Evolutionary conservation across 1,284 basidiomycete genomes (phyloP), one percentile per base, ranked within the genome.

Genomic region (Trichosporon sp.): DNA sequence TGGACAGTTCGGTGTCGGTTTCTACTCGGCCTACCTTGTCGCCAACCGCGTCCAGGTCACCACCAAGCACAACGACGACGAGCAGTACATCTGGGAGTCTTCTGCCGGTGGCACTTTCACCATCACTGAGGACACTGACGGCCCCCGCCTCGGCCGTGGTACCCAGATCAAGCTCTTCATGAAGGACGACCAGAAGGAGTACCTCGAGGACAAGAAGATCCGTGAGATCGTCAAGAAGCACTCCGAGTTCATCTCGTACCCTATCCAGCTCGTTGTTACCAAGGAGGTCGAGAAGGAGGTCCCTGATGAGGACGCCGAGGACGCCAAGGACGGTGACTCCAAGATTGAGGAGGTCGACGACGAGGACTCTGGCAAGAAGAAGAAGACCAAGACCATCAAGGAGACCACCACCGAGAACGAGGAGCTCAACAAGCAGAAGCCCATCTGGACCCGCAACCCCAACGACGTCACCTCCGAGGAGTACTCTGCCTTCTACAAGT

Each of bases 171-270:
- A 93, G 79, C 91, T 99, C 76, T 94, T 87, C 89, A 88, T 99
- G 85, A 99, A 99, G 89, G 97, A 99, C 85, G 96, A 99, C 85
- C 95, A 98, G 87, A 90, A 92, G 77, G 97, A 99, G 86, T 99
- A 98, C 88, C 90, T 98, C 71, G 96, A 99, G 88, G 97, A 99
- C 90, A 98, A 98, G 90, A 91, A 91, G 85, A 95, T 99, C 90
- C 96, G 96, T 88, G 97, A 99, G 80, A 94, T 97, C 78, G 96
- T 99, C 85, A 99, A 99, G 91, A 99, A 99, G 90, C 97, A 99
- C 90, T 99, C 97, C 82, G 96, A 99, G 87, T 99, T 99, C 88
- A 99, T 99, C 87, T 98, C 96, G 66, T 99, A 99, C 88, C 97
- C 96, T 77, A 99, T 99, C 83, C 96, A 99, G 86, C 90, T 99